These are phyloP conservation scores for Prunus mira DNA, from an alignment of 306 rosid genomes.

Conservation along the genomic window DNA sequence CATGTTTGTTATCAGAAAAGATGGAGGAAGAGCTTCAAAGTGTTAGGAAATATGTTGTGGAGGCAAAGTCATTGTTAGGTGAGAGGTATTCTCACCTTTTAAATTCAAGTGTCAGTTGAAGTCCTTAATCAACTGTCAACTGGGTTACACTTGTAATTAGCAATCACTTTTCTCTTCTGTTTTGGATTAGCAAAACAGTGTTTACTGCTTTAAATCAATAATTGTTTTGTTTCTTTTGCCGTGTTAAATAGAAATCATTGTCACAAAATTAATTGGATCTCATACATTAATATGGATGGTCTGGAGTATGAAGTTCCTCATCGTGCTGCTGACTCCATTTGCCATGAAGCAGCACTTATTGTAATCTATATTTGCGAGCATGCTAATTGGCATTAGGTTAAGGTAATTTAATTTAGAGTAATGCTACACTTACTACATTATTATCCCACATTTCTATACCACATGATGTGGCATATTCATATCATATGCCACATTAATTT, in stretches of 20 bases:
- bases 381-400: too few relatives aligned
- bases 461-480: too few relatives aligned
- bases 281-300: neutral
- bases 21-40: conserved; percentile 52
- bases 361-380: too few relatives aligned
- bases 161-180: neutral
- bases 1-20: conserved; percentile 44
- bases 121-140: conserved; percentile 1
- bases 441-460: too few relatives aligned
- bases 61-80: conserved; percentile 54
- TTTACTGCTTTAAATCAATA: neutral
- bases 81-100: conserved; percentile 15
- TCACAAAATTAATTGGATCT: neutral
- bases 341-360: too few relatives aligned
- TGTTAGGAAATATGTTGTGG: conserved; percentile 45
- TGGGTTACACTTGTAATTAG: conserved; percentile 14
- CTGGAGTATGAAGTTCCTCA: too few relatives aligned
- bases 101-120: conserved; percentile 35
- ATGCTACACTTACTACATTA: too few relatives aligned
- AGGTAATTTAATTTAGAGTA: too few relatives aligned
- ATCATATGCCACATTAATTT: too few relatives aligned
- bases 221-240: neutral
- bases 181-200: conserved; percentile 6
- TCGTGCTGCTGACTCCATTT: too few relatives aligned
- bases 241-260: neutral